These are phyloP conservation scores for Capsella bursapastoris DNA, from an alignment of 345 rosid genomes.

Conservation along the genomic window DNA sequence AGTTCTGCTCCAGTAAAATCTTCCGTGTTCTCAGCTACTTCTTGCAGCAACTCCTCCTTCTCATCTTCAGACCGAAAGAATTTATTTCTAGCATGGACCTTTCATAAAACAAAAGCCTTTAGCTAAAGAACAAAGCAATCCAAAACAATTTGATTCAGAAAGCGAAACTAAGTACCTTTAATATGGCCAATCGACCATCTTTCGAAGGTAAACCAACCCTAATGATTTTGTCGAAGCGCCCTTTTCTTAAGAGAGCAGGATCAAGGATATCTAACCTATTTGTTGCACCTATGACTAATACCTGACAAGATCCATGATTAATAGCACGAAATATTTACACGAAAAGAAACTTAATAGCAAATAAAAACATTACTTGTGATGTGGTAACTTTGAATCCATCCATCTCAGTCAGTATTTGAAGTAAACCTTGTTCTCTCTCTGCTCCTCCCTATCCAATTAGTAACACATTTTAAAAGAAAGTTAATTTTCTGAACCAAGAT, in stretches of 20 bases:
- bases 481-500: neutral
- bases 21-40: conserved; percentile 80
- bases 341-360: conserved; percentile 11
- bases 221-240: conserved; percentile 94
- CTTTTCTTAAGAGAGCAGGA: conserved; percentile 96
- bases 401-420: conserved; percentile 96
- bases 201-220: conserved; percentile 95
- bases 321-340: conserved; percentile 8
- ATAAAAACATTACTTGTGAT: conserved; percentile 66
- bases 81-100: conserved; percentile 98
- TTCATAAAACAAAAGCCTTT: conserved; percentile 30
- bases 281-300: conserved; percentile 94
- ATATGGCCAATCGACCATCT: conserved; percentile 90
- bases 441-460: conserved; percentile 82
- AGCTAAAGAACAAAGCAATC: conserved; percentile 25
- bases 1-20: conserved; percentile 98
- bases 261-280: conserved; percentile 95
- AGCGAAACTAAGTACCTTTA: conserved; percentile 58
- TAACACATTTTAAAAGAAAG: neutral
- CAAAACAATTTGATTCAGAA: conserved; percentile 5
- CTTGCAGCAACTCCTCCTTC: conserved; percentile 72
- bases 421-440: conserved; percentile 97
- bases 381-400: conserved; percentile 95
- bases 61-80: conserved; percentile 81
- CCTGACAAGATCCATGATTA: conserved; percentile 58